Evolutionary conservation across 257 asterid genomes (phyloP), one percentile per base, ranked within the genome.

Genomic region (Parsonsia alboflavescens): DNA sequence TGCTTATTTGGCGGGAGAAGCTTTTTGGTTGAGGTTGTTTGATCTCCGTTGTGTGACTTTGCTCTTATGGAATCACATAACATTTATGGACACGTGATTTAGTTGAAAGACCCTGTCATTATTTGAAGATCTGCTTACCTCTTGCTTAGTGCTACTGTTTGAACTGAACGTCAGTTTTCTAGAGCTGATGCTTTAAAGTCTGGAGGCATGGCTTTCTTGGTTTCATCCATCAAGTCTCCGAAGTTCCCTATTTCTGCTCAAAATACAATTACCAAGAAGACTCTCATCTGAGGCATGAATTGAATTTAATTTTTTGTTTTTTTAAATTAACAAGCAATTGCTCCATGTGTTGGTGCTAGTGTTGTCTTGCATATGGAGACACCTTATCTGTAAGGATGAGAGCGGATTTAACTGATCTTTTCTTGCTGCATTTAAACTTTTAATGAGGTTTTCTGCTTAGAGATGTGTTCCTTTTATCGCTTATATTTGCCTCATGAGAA

Each of bases 251-350:
- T 85, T 76, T 85, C 79, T 76, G 69, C 82, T 73, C 76, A 85
- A 84, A 80, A 75, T 84, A 79, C 81, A 82, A 81, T 84, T 82
- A 64, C 75, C 61, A 81, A 68, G 86, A 81, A 68, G 89, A 86
- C 79, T 82, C 74, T 68, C 77, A 80, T 74, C 39, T 83, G 84
- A 87, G 79, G 78, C 85, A 80, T 72, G 87, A 78, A 24, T 41
- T 52, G 73, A 80, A 71, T 75, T 46, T 76, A 11, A 52, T 28
- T 68, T 26, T 41, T 36, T 33, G 39, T 33, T 58, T 30, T 71
- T 26, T 36, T 33, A 39, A 63, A 42, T 59, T 73, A 50, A 62
- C 64, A 68, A 49, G 52, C 50, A 58, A 33, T 24, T 49, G 16
- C 68, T 69, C 52, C 13, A 45, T 56, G 10, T 30, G 24, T 12